These are phyloP conservation scores for Lactarius pseudohatsudake DNA, from an alignment of 768 basidiomycete genomes.

Conservation along the genomic window DNA sequence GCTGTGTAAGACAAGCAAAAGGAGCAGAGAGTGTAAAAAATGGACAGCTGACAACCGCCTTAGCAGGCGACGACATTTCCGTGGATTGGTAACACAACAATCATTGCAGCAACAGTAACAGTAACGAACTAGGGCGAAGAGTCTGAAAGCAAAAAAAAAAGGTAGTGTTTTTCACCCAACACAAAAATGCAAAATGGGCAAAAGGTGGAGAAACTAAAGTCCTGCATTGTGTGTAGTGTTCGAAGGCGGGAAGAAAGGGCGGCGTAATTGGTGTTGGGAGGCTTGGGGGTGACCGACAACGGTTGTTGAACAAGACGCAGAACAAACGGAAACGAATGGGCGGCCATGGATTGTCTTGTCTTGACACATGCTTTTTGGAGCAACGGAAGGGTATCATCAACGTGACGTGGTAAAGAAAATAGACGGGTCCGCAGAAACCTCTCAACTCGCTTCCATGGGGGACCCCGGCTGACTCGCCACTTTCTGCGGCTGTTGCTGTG, in stretches of 20 bases:
- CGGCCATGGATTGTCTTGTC: background rate
- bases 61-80: conserved; percentile 15
- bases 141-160: background rate
- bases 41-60: conserved; percentile 6
- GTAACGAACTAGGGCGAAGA: conserved; percentile 2
- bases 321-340: background rate
- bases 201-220: conserved; percentile 6
- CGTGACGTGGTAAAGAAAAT: conserved; percentile 8
- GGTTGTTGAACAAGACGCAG: background rate
- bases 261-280: background rate
- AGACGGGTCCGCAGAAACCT: background rate
- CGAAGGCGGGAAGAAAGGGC: background rate
- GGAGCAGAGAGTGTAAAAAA: conserved; percentile 7
- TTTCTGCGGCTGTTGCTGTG: conserved; percentile 7
- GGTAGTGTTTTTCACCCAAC: conserved; percentile 17
- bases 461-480: conserved; percentile 17
- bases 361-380: conserved; percentile 12
- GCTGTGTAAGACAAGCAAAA: conserved; percentile 11
- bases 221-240: conserved; percentile 12
- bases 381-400: conserved; percentile 10
- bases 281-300: background rate
- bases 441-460: conserved; percentile 19
- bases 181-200: conserved; percentile 2
- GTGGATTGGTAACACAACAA: conserved; percentile 19
- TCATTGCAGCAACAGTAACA: conserved; percentile 18